Conservation (phyloP, 164 flowering plant genomes). For the Tetrastigma voinierianum region DNA sequence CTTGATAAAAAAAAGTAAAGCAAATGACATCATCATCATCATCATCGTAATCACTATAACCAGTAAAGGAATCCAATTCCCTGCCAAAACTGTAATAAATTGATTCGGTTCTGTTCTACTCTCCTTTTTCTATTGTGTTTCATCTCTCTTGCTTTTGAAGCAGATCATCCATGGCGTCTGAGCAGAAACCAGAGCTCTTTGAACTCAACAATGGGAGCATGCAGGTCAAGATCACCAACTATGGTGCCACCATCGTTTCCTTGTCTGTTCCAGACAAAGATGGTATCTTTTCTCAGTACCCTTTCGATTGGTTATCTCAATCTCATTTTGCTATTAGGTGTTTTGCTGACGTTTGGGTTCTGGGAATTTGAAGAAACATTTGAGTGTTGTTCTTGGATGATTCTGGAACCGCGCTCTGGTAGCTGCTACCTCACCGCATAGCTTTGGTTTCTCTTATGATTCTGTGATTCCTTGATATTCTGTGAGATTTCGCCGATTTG, state of each 20-base stretch:
- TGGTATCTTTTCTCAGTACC: conserved; percentile 34
- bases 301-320: not conserved
- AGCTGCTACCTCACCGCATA: not conserved
- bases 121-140: no score
- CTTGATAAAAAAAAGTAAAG: no score
- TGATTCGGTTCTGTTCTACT: no score
- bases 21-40: no score
- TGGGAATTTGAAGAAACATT: conserved; percentile 26
- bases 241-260: conserved; percentile 81
- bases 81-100: no score
- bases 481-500: not conserved
- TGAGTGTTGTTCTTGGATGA: conserved; percentile 54
- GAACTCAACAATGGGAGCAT: conserved; percentile 87
- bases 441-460: not conserved
- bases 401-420: conserved; percentile 45
- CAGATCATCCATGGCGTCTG: no score
- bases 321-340: not conserved
- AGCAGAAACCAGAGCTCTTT: conserved; percentile 46
- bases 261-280: conserved; percentile 70
- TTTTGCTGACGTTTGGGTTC: not conserved
- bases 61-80: no score
- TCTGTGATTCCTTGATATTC: not conserved
- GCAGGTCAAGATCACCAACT: conserved; percentile 66
- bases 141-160: no score
- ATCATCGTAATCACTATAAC: no score